phyloP scores from a whole-genome alignment of 345 rosid species.

The Cardamine occulta region DNA sequence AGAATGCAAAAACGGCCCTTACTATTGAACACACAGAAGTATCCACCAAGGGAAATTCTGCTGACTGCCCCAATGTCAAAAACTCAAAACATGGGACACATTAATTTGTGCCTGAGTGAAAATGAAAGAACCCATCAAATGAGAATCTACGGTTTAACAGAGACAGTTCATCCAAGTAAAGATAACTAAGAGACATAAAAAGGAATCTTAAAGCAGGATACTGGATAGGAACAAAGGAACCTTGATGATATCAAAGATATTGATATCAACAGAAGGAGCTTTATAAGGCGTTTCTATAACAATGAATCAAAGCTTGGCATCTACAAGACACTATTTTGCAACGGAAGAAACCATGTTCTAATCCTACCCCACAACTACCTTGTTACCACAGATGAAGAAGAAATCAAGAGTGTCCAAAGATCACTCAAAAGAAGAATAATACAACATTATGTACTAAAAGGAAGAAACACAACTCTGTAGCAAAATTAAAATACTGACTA shows the following conservation, averaged over 20 bases:
- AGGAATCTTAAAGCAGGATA: constrained; percentile 18
- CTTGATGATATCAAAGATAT: background rate
- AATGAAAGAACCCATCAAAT: constrained; percentile 7
- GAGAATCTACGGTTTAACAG: background rate
- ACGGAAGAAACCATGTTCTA: background rate
- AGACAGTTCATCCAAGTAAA: background rate
- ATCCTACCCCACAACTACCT: constrained; percentile 11
- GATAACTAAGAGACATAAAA: constrained; percentile 4
- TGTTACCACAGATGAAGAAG: background rate
- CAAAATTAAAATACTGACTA: background rate
- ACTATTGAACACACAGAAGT: constrained; percentile 21
- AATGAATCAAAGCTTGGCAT: background rate
- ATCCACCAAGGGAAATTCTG: background rate
- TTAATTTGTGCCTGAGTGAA: constrained; percentile 6
- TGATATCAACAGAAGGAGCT: background rate
- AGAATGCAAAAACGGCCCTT: too few relatives aligned
- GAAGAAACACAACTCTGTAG: background rate
- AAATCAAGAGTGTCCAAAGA: constrained; percentile 19
- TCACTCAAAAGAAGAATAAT: background rate
- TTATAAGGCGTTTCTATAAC: constrained; percentile 1
- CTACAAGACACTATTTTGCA: background rate
- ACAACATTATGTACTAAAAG: background rate
- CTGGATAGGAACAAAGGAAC: background rate
- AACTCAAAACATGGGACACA: background rate
- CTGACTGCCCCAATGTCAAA: constrained; percentile 4